Base-by-base conservation (phyloP, 2,329 filamentous ascomycete genomes). In the Colletotrichum lentis region DNA sequence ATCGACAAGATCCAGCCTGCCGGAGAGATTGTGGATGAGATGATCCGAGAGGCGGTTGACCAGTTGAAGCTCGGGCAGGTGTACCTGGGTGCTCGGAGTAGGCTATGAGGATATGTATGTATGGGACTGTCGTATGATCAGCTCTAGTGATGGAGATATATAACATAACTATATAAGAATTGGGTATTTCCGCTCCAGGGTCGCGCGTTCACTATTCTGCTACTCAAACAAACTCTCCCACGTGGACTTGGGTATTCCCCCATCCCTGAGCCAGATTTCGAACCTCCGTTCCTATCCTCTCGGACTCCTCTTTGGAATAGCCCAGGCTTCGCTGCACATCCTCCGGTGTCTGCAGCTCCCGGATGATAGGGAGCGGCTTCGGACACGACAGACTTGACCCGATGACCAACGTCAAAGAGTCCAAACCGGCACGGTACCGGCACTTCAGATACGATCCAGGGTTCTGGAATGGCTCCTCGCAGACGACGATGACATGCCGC, bases 1-100 rank as follows among this genome's bases (percentile, higher is more conserved):
- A 92, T 97, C 65, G 79, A 82, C 41, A 88, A 90, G 72, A 87
- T 97, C 68, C 89, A 96, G 82, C 93, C 94, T 0, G 95, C 95
- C 0, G 86, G 83, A 54, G 86, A 90, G 71, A 97, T 98, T 81
- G 89, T 98, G n/a, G 86, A 89, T 69, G 93, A 96, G 72, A 97
- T 98, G 93, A 92, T 97, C 11, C 80, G 81, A 22, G 90, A 94
- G 77, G 93, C 92, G 1, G 88, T 89, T 10, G 84, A 86, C 1
- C 87, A 90, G 83, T 76, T 96, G 73, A 87, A 83, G 77, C 76
- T 84, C 35, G 91, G 89, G 4, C 81, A 84, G 46, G 79, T 80
- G 3, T 94, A 91, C 78, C 77, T 94, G 68, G 76, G 50, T 31
- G 75, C 74, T 53, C 80, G 77, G 73, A 83, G 81, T 71, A 81